A percentile compares a stretch with the other conserved stretches of the same genome.
phyloP scores from a whole-genome alignment of 2,329 filamentous ascomycete genomes.

The Fusarium secorum region DNA sequence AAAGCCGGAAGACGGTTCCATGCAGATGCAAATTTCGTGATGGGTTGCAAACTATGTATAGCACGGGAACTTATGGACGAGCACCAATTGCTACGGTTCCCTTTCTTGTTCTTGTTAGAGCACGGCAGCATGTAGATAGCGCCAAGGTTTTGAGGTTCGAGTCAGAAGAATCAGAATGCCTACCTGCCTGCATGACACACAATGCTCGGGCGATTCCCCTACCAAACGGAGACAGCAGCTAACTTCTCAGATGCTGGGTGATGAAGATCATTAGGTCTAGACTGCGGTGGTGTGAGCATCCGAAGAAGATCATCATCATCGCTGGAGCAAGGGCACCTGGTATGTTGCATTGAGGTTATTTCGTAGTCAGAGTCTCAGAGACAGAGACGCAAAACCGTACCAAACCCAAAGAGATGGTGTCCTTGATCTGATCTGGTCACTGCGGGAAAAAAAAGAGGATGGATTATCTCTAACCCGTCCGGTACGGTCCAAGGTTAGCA shows the following conservation, averaged over 20 bases:
- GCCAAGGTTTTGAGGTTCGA: slow-evolving; percentile 26
- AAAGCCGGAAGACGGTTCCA: slow-evolving; percentile 7
- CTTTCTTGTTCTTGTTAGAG: neutral
- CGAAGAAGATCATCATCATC: slow-evolving; percentile 20
- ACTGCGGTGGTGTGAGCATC: slow-evolving; percentile 8
- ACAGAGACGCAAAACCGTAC: neutral
- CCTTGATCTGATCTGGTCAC: neutral
- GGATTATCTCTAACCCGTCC: slow-evolving; percentile 11
- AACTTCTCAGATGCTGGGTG: slow-evolving; percentile 4
- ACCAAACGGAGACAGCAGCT: slow-evolving; percentile 10
- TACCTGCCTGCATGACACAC: slow-evolving; percentile 31
- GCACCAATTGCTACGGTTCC: neutral
- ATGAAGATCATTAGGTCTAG: slow-evolving; percentile 35
- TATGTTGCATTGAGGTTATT: slow-evolving; percentile 27
- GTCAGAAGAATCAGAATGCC: slow-evolving; percentile 19
- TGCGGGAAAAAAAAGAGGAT: neutral
- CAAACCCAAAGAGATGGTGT: slow-evolving; percentile 23
- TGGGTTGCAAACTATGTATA: slow-evolving; percentile 20
- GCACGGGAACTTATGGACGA: slow-evolving; percentile 6
- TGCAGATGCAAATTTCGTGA: slow-evolving; percentile 1
- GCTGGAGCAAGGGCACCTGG: slow-evolving; percentile 3
- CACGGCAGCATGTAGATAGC: neutral
- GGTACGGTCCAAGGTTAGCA: neutral
- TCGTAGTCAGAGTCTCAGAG: neutral
- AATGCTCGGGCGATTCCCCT: slow-evolving; percentile 21